A percentile compares a stretch with the other conserved stretches of the same genome.
phyloP scores from a whole-genome alignment of 225 moss, liverwort and hornwort genomes.

The Marchantia polymorpha region DNA sequence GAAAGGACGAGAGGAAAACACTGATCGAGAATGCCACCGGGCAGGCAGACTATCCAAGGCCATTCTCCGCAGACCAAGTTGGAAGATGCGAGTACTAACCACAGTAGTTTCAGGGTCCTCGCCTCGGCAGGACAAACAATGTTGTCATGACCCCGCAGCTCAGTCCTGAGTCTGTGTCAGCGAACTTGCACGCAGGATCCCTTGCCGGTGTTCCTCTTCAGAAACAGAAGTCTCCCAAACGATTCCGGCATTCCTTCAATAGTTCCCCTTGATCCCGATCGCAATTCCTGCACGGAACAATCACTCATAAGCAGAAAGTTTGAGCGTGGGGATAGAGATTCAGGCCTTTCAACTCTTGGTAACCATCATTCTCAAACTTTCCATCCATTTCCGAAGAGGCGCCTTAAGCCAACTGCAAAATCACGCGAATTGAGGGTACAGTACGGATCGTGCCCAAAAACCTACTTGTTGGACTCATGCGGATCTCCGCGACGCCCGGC shows the following conservation, averaged over 20 bases:
- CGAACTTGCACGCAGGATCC: constrained; percentile 17
- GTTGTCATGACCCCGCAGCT: background rate
- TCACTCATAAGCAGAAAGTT: background rate
- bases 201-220: constrained; percentile 8
- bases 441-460: background rate
- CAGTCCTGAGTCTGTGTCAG: background rate
- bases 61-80: constrained; percentile 27
- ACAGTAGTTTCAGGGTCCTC: background rate
- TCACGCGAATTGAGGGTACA: background rate
- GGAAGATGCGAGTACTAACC: background rate
- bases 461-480: background rate
- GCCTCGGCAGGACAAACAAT: background rate
- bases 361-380: background rate
- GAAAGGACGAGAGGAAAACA: constrained; percentile 20
- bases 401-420: background rate
- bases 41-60: constrained; percentile 33
- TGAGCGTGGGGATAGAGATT: background rate
- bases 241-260: constrained; percentile 14
- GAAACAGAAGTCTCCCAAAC: constrained; percentile 9
- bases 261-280: background rate
- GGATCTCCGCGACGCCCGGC: background rate
- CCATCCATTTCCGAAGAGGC: background rate
- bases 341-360: background rate
- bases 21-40: constrained; percentile 23
- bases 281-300: background rate